Conservation (phyloP, 2,329 filamentous ascomycete species). For the Arthroderma sp. region DNA sequence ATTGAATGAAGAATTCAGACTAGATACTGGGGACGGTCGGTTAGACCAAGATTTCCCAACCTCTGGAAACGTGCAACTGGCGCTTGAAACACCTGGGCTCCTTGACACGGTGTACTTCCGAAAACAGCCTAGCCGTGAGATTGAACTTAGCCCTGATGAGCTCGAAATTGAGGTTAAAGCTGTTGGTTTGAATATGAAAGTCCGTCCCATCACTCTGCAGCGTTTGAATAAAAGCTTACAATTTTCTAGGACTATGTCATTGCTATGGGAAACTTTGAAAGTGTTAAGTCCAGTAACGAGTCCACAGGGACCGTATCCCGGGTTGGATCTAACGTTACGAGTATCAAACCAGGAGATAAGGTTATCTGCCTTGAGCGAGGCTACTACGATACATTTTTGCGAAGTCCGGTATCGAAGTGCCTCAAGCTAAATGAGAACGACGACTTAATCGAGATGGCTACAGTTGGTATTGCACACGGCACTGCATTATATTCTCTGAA, state of each 20-base stretch:
- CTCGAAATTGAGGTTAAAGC: background rate
- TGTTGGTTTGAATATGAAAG: background rate
- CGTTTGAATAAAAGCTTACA: background rate
- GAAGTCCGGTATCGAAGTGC: background rate
- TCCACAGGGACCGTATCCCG: slow-evolving; percentile 8
- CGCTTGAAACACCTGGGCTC: background rate
- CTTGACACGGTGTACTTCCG: background rate
- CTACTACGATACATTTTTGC: background rate
- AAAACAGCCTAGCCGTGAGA: background rate
- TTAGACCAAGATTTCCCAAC: background rate
- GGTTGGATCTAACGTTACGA: slow-evolving; percentile 5
- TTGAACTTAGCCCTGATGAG: background rate
- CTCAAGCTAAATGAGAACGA: slow-evolving; percentile 8
- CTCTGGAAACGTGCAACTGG: background rate
- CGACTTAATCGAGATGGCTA: slow-evolving; percentile 8
- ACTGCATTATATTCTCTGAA: slow-evolving; percentile 9
- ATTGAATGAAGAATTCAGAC: background rate
- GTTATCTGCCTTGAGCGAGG: background rate
- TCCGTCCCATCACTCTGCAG: background rate
- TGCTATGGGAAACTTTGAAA: background rate
- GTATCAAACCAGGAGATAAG: slow-evolving; percentile 8
- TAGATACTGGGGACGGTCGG: background rate
- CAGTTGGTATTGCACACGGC: slow-evolving; percentile 10
- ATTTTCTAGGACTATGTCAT: background rate
- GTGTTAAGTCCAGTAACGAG: slow-evolving; percentile 8